Evolutionary conservation across 331 rosid genomes (phyloP).

Genomic region (Rhamnella rubrinervis): DNA sequence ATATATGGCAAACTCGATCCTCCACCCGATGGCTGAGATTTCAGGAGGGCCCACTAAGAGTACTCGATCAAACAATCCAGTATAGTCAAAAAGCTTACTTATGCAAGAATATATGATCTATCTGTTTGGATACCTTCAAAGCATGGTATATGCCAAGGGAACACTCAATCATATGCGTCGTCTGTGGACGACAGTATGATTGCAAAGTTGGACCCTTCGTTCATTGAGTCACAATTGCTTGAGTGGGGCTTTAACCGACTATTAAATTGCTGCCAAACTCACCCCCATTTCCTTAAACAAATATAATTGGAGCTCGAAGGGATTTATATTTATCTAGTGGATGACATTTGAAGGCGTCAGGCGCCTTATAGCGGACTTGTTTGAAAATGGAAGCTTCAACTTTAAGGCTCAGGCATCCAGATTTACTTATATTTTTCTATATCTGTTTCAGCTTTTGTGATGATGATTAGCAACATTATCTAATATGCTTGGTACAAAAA

Average conservation of each 20-base stretch:
- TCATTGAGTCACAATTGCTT: slow-evolving; percentile 3
- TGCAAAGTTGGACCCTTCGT: slow-evolving; percentile 26
- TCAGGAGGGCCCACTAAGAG: background rate
- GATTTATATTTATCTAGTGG: background rate
- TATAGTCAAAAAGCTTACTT: slow-evolving; percentile 42
- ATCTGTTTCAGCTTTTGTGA: background rate
- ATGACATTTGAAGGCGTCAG: slow-evolving; percentile 24
- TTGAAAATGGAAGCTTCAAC: slow-evolving; percentile 18
- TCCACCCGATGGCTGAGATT: slow-evolving; percentile 4
- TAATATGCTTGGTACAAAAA: background rate
- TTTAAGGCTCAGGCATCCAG: slow-evolving; percentile 28
- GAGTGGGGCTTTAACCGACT: slow-evolving; percentile 36
- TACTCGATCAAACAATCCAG: background rate
- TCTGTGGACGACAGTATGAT: slow-evolving; percentile 50
- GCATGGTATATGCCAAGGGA: slow-evolving; percentile 48
- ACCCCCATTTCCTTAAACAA: slow-evolving; percentile 22
- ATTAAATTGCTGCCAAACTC: slow-evolving; percentile 19
- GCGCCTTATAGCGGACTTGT: slow-evolving; percentile 14
- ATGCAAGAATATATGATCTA: slow-evolving; percentile 13
- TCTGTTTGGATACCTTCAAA: slow-evolving; percentile 34
- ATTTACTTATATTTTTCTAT: background rate
- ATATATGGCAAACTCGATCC: background rate
- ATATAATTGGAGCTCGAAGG: background rate
- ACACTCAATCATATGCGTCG: slow-evolving; percentile 44
- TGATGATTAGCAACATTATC: background rate